Evolutionary conservation across 1,284 basidiomycete genomes (phyloP), one percentile per base, ranked within the genome.

Genomic region (Coniferiporia sulphurascens): DNA sequence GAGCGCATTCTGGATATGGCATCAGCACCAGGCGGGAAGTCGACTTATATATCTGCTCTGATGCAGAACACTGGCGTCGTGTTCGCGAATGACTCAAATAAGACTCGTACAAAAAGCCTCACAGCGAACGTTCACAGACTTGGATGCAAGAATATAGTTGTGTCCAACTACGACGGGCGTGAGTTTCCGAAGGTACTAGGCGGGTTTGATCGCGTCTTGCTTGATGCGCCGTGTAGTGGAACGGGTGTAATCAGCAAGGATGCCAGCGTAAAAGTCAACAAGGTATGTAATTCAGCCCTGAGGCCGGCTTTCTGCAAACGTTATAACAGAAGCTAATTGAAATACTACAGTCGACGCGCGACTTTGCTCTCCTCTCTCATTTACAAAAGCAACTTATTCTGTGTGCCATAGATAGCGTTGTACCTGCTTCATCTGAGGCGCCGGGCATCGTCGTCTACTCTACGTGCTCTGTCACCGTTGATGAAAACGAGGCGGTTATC

Each of bases 181-280:
- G 91, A 98, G 73, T 99, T 99, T 76, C 97, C 97, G n/a, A 98
- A 96, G 73, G 95, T 99, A 48, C 95, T 99, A 76, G 97, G 96
- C 21, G 97, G 97, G 1, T 99, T 99, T 67, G 96, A 99, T 71
- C 82, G 97, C 19, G 95, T 99, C 38, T 76, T 99, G 62, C 78
- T 99, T 59, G 97, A 99, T 73, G 96, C 97, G 46, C 97, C 97
- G 32, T 99, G 97, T 73, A 95, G 91, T 67, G 97, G 97, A 17
- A 99, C 97, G 1, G 97, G 97, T 64, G 96, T 99, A 59, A 98
- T 99, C 68, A 91, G 89, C 76, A 99, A 99, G 75, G 97, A 99
- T 72, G 84, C 91, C 32, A 93, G 92, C 70, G 97, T 99, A 65
- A 99, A 99, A 77, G 83, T 94, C 65, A 99, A 98, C 83, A 99